phyloP scores from a whole-genome alignment of 1,284 basidiomycete species.

The Sporisorium scitamineum region DNA sequence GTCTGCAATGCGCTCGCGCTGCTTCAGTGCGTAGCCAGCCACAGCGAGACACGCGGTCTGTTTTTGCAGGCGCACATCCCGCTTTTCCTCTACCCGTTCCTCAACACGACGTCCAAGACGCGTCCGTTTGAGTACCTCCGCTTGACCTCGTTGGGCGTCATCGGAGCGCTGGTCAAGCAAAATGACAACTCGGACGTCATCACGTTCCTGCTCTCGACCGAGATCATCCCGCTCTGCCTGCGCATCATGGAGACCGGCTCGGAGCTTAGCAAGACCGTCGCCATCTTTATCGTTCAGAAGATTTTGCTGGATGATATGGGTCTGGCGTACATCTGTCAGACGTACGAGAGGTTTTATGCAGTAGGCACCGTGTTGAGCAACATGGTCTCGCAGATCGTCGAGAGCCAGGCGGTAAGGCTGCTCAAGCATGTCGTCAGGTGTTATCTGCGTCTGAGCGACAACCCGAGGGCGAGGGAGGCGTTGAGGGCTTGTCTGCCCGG shows the following conservation, averaged over 20 bases:
- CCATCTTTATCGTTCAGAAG: slow-evolving; percentile 99
- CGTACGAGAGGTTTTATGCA: slow-evolving; percentile 98
- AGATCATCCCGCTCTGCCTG: slow-evolving; percentile 98
- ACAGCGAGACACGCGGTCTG: slow-evolving; percentile 65
- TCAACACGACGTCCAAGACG: slow-evolving; percentile 99
- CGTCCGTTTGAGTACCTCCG: slow-evolving; percentile 98
- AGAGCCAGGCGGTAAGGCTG: slow-evolving; percentile 94
- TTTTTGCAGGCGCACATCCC: slow-evolving; percentile 85
- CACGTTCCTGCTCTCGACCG: slow-evolving; percentile 97
- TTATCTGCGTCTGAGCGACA: slow-evolving; percentile 95
- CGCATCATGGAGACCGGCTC: slow-evolving; percentile 99
- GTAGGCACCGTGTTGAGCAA: slow-evolving; percentile 98
- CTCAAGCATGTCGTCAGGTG: slow-evolving; percentile 98
- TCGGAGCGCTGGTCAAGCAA: slow-evolving; percentile 93
- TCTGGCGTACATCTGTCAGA: slow-evolving; percentile 98
- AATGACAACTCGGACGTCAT: slow-evolving; percentile 99
- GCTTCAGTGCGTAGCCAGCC: slow-evolving; percentile 86
- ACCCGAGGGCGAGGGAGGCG: slow-evolving; percentile 95
- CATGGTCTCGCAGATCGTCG: slow-evolving; percentile 85
- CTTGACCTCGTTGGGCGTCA: slow-evolving; percentile 96
- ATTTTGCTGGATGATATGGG: slow-evolving; percentile 98
- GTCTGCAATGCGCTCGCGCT: slow-evolving; percentile 99
- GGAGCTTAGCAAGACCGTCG: slow-evolving; percentile 98
- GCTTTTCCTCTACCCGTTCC: slow-evolving; percentile 97
- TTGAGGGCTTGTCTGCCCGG: slow-evolving; percentile 96